A percentile compares a stretch with the other conserved stretches of the same genome.
phyloP scores from a whole-genome alignment of 331 rosid genomes.

The Saraca asoca region DNA sequence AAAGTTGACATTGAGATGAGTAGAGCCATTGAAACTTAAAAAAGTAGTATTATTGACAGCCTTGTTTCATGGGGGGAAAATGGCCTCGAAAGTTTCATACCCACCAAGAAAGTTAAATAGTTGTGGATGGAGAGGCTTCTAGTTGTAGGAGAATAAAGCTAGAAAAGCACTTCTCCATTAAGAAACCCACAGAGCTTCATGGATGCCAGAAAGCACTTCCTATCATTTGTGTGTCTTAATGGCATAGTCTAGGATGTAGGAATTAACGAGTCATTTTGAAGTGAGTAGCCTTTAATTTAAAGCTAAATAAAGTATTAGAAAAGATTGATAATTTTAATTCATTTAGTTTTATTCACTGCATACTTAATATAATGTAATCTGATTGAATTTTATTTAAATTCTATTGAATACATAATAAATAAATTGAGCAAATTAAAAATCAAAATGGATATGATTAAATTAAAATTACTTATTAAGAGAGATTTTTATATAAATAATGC shows the following conservation, averaged over 20 bases:
- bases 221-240: constrained; percentile 52
- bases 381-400: no score
- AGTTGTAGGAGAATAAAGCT: constrained; percentile 60
- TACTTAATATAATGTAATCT: no score
- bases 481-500: no score
- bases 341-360: no score
- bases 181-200: constrained; percentile 53
- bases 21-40: constrained; percentile 65
- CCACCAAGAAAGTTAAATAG: constrained; percentile 69
- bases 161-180: constrained; percentile 49
- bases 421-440: no score
- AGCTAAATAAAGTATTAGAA: no score
- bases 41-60: constrained; percentile 48
- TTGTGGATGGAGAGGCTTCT: constrained; percentile 49
- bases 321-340: no score
- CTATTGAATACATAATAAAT: no score
- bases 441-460: no score
- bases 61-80: constrained; percentile 55
- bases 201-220: constrained; percentile 44
- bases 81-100: constrained; percentile 56
- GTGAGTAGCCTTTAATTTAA: constrained; percentile 66
- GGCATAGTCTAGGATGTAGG: constrained; percentile 38
- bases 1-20: constrained; percentile 62
- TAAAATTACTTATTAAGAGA: no score
- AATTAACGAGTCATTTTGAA: constrained; percentile 53